Percentiles rank a stretch among this genome's conserved stretches.
Conservation (phyloP, 176 grass and related monocot genomes). For the Oryza coarctata region DNA sequence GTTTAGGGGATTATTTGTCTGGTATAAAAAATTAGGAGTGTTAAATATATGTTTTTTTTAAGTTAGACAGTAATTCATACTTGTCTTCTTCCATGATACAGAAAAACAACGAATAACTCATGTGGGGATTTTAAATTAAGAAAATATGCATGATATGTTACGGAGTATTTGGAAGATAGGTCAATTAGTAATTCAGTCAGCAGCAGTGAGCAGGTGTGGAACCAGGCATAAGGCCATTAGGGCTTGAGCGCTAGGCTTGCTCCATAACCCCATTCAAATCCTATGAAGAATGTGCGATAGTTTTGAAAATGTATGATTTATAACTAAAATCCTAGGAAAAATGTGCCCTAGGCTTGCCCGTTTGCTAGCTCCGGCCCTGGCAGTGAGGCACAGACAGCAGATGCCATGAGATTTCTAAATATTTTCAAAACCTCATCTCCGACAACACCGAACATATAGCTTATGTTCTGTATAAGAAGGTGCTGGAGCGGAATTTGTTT, state of each 20-base stretch:
- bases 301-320: too few relatives aligned
- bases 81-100: conserved; percentile 10
- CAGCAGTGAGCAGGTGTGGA: too few relatives aligned
- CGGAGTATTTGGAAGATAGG: conserved; percentile 3
- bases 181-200: conserved; percentile 17
- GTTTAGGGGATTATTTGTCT: too few relatives aligned
- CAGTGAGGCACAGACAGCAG: neutral
- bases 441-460: neutral
- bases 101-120: neutral
- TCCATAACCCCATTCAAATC: too few relatives aligned
- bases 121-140: neutral
- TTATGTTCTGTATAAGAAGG: conserved; percentile 16
- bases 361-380: too few relatives aligned
- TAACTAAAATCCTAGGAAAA: too few relatives aligned
- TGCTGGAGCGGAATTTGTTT: conserved; percentile 3
- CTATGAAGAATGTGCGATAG: too few relatives aligned
- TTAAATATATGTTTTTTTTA: too few relatives aligned
- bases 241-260: neutral
- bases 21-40: too few relatives aligned
- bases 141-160: conserved; percentile 1
- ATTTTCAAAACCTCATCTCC: neutral
- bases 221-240: too few relatives aligned
- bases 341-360: too few relatives aligned
- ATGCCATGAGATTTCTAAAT: neutral
- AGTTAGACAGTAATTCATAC: too few relatives aligned